Base-by-base conservation (phyloP, 2,329 filamentous ascomycete genomes). In the Byssoonygena ceratinophila region DNA sequence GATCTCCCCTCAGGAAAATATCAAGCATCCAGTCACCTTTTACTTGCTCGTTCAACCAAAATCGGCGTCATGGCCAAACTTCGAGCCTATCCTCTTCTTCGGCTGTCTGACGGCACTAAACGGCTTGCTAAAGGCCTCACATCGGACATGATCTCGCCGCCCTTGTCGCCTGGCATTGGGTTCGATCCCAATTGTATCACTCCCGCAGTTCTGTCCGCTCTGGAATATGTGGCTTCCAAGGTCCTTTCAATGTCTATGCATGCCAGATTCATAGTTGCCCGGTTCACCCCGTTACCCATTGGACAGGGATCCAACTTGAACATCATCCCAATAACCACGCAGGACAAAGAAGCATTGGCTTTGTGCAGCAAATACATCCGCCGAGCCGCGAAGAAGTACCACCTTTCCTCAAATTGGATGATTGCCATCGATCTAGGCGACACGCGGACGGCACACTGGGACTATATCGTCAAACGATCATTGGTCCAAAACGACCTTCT, bases 401-500 rank as follows among this genome's bases (percentile, higher is more conserved):
- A 64, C 0, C 63, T 71, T 1, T 64, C 65, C 12, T 60, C 62
- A 29, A 64, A 64, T 58, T 71, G 69, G 69, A 65, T 63, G 11
- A 58, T 62, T n/a, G 63, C 63, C 48, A 66, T 70, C 22, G 37
- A 53, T 18, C 43, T 39, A 4, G 36, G 46, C 25, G 39, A 46
- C 23, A 43, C 48, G n/a, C 37, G 36, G n/a, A 32, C 40, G 16
- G 31, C 27, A 18, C 45, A 56, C 20, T 49, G 46, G 48, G 66
- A 69, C 27, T 70, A 71, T 55, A 63, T 72, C 4, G 61, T 71
- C 36, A 63, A 68, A 48, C 69, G 71, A 53, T 72, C 70, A 5
- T 66, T 73, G 37, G 56, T 69, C 36, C 71, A 73, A 54, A 71
- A 72, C 52, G 69, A 73, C 50, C 65, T 72, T 31, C 61, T 72